phyloP scores from a whole-genome alignment of 208 protist species.

The Polymyxa betae region DNA sequence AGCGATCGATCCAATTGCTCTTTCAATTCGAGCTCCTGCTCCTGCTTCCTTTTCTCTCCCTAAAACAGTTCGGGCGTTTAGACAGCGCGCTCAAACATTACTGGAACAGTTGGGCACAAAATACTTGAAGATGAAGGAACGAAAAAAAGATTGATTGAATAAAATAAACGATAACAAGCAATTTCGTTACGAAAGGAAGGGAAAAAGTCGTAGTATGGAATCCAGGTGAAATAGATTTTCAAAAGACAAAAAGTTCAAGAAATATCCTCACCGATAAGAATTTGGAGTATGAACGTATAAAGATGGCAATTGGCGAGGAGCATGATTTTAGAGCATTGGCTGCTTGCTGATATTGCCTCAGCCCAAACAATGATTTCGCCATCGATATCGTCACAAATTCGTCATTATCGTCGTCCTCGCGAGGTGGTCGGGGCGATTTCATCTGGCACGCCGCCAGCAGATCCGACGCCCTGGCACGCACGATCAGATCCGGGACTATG shows the following conservation, averaged over 20 bases:
- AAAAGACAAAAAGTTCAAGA: neutral
- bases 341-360: conserved; percentile 11
- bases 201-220: too few species aligned
- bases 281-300: neutral
- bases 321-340: neutral
- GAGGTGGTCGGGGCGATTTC: neutral
- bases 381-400: neutral
- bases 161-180: neutral
- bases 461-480: neutral
- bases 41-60: conserved; percentile 9
- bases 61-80: too few species aligned
- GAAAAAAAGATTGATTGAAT: too few species aligned
- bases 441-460: conserved; percentile 4
- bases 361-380: neutral
- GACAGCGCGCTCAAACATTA: neutral
- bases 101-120: neutral
- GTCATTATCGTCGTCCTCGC: neutral
- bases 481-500: neutral
- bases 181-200: too few species aligned
- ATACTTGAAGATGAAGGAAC: neutral
- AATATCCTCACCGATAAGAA: neutral
- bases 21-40: neutral
- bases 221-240: neutral
- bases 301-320: neutral
- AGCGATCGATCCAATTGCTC: neutral